Conservation (phyloP, 768 basidiomycete species). For the Hygrocybe punicea region DNA sequence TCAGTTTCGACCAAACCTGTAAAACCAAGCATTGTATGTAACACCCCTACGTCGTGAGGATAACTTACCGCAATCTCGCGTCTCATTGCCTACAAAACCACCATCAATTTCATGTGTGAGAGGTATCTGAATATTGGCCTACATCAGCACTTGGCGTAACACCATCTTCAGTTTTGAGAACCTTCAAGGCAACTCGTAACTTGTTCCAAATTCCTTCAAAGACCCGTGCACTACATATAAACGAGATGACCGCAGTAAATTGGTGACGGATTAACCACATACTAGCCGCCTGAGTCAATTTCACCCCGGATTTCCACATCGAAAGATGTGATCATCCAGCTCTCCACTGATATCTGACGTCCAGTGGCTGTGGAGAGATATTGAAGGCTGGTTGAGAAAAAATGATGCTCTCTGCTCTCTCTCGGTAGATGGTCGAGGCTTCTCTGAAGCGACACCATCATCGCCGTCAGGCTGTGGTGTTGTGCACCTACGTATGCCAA, state of each 20-base stretch:
- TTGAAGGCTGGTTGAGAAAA: conserved; percentile 15
- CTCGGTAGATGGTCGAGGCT: conserved; percentile 9
- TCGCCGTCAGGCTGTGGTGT: conserved; percentile 14
- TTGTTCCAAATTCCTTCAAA: conserved; percentile 21
- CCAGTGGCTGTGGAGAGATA: conserved; percentile 19
- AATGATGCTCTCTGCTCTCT: conserved; percentile 9
- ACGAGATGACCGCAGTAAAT: neutral
- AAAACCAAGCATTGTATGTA: neutral
- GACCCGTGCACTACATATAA: conserved; percentile 16
- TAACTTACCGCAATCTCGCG: conserved; percentile 11
- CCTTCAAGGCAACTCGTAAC: conserved; percentile 21
- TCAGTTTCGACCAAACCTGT: conserved; percentile 20
- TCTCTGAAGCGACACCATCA: conserved; percentile 22
- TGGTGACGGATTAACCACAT: conserved; percentile 3
- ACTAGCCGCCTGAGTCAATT: conserved; percentile 28
- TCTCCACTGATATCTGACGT: conserved; percentile 12
- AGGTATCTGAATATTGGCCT: conserved; percentile 5
- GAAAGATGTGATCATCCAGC: conserved; percentile 25
- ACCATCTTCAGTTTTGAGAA: conserved; percentile 15
- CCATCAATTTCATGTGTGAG: neutral
- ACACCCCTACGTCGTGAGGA: neutral
- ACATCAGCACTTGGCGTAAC: conserved; percentile 9
- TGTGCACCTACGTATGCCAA: neutral
- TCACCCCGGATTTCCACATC: conserved; percentile 23
- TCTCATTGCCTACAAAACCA: conserved; percentile 7